Conservation (phyloP, 2,329 filamentous ascomycete species). For the Xylaria multiplex region DNA sequence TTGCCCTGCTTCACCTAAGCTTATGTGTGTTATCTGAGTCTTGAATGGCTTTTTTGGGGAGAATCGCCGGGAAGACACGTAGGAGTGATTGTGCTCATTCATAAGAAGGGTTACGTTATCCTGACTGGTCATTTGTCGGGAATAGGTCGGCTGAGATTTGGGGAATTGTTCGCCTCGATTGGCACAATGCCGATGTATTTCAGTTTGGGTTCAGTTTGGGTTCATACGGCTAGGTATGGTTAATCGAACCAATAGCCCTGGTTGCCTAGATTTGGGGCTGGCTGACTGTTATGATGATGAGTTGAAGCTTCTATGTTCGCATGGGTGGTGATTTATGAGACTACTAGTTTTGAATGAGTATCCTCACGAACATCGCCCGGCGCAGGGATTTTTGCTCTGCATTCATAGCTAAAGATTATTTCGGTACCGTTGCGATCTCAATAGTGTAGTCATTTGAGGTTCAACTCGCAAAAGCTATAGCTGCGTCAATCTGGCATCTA, state of each 20-base stretch:
- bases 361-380: conserved; percentile 53
- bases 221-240: conserved; percentile 79
- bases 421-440: conserved; percentile 55
- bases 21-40: conserved; percentile 59
- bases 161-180: conserved; percentile 78
- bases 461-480: conserved; percentile 64
- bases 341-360: not conserved
- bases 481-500: conserved; percentile 73
- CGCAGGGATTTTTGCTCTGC: conserved; percentile 57
- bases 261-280: conserved; percentile 82
- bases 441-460: conserved; percentile 60
- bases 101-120: conserved; percentile 69
- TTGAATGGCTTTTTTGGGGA: conserved; percentile 62
- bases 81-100: conserved; percentile 63
- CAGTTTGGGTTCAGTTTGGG: conserved; percentile 76
- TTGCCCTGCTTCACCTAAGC: conserved; percentile 54
- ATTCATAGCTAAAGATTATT: conserved; percentile 51
- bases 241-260: conserved; percentile 76
- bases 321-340: not conserved
- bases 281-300: conserved; percentile 71
- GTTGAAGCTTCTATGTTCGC: conserved; percentile 29
- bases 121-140: conserved; percentile 70
- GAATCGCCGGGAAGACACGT: conserved; percentile 58
- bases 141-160: conserved; percentile 78
- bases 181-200: conserved; percentile 72